These are phyloP conservation scores for Betula pendula DNA, from an alignment of 306 rosid species.

Conservation along the genomic window DNA sequence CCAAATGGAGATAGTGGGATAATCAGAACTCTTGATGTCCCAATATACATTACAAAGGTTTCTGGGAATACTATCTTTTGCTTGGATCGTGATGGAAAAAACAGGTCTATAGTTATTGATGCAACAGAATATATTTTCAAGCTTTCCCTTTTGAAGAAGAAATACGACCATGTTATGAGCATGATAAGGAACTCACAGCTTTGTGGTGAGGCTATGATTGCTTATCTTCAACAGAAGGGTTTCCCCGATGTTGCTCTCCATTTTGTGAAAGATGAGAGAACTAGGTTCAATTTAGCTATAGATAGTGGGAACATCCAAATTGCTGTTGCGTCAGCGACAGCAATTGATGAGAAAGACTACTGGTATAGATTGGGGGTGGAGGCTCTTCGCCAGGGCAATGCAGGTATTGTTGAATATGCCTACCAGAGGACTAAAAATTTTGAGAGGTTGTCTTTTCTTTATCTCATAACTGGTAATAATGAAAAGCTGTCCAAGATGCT, in stretches of 20 bases:
- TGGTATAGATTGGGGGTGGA: conserved; percentile 92
- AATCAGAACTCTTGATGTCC: conserved; percentile 81
- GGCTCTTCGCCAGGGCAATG: conserved; percentile 95
- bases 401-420: conserved; percentile 91
- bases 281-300: conserved; percentile 82
- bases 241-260: conserved; percentile 96
- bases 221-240: conserved; percentile 94
- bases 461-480: conserved; percentile 78
- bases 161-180: conserved; percentile 83
- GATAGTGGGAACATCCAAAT: conserved; percentile 95
- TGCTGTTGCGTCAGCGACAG: conserved; percentile 90
- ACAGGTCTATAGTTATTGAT: conserved; percentile 64
- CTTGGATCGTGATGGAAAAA: conserved; percentile 94
- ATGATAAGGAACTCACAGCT: conserved; percentile 90
- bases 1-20: conserved; percentile 95
- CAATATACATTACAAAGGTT: conserved; percentile 86
- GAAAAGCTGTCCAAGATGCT: conserved; percentile 92
- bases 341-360: conserved; percentile 91
- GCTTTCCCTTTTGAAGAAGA: conserved; percentile 74
- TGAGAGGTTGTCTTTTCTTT: conserved; percentile 89
- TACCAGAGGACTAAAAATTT: conserved; percentile 92
- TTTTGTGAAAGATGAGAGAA: conserved; percentile 92
- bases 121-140: conserved; percentile 86
- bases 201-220: conserved; percentile 94
- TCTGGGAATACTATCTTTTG: conserved; percentile 75